Evolutionary conservation across 345 rosid genomes (phyloP).

Genomic region (Erucastrum elatum): DNA sequence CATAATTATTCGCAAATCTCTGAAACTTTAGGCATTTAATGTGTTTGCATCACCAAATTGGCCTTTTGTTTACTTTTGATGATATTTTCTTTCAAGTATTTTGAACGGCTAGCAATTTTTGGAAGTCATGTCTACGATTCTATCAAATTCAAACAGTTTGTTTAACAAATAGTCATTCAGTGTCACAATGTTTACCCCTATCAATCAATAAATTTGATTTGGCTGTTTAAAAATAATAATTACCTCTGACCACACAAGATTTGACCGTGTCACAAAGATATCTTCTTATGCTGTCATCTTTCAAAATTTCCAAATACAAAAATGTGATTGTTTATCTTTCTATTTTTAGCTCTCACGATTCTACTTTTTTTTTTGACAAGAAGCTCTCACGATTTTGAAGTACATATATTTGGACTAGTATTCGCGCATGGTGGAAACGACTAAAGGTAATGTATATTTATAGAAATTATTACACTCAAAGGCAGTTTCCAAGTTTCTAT

Average conservation of each 20-base stretch:
- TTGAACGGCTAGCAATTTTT: conserved; percentile 10
- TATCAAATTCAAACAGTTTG: neutral
- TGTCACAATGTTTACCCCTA: neutral
- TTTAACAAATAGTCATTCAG: neutral
- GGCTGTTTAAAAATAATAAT: neutral
- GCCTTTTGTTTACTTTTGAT: neutral
- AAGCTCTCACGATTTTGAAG: too few species aligned
- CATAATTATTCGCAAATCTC: conserved; percentile 2
- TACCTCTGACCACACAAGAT: conserved; percentile 2
- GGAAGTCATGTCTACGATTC: neutral
- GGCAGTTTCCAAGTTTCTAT: too few species aligned
- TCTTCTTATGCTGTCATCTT: neutral
- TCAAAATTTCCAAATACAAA: conserved; percentile 13
- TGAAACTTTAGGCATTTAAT: conserved; percentile 16
- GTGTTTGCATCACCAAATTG: conserved; percentile 13
- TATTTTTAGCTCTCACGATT: conserved; percentile 7
- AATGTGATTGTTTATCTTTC: conserved; percentile 2
- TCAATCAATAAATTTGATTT: neutral
- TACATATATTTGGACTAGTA: too few species aligned
- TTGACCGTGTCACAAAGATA: neutral
- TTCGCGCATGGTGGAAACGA: too few species aligned
- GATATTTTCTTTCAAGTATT: conserved; percentile 20
- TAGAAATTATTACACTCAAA: too few species aligned
- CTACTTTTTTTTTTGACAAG: too few species aligned
- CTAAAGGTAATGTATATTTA: too few species aligned